Evolutionary conservation across 805 yeast genomes (phyloP), one percentile per base, ranked within the genome.

Genomic region (Saccharomyces jurei): DNA sequence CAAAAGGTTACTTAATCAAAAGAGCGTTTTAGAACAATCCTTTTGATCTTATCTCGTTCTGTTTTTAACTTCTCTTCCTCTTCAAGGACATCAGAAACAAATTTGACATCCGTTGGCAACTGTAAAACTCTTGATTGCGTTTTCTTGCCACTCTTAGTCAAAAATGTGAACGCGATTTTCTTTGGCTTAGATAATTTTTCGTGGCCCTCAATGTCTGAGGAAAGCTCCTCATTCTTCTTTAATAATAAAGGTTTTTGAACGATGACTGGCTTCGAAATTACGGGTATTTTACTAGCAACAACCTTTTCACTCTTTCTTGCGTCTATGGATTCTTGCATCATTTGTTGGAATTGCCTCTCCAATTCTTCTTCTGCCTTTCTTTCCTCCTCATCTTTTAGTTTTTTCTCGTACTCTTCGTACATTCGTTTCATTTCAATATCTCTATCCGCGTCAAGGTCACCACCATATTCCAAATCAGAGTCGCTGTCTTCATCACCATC

Each of bases 11-110:
- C n/a, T 26, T 9, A 30, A 28, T 29, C 44, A 56, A 63, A 74
- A 5, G 67, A 63, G 25, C 70, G 57, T 52, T 68, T 70, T 51
- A 79, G 62, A 26, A 84, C 86, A 54, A 81, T 75, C 44, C 75
- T 74, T 67, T 82, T 81, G 54, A 86, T 79, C 60, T 76, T 73
- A 57, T 81, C 81, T 52, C 81, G 77, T 66, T 85, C 86, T 46
- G 73, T 72, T 57, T 74, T 74, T 56, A 78, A 73, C 56, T 76
- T 74, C 52, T 74, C 79, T 52, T 77, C 81, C 55, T 81, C 83
- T 57, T 74, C 75, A 27, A 76, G 60, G 17, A 83, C 77, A 30
- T 76, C 77, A 32, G 77, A 74, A 0, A 81, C 85, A 64, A 86
- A 78, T 53, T 74, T 77, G 27, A 78, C 77, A 56, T 80, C 73